Evolutionary conservation across 108 stramenopile genomes (phyloP).

Genomic region (Chaetoceros muelleri): DNA sequence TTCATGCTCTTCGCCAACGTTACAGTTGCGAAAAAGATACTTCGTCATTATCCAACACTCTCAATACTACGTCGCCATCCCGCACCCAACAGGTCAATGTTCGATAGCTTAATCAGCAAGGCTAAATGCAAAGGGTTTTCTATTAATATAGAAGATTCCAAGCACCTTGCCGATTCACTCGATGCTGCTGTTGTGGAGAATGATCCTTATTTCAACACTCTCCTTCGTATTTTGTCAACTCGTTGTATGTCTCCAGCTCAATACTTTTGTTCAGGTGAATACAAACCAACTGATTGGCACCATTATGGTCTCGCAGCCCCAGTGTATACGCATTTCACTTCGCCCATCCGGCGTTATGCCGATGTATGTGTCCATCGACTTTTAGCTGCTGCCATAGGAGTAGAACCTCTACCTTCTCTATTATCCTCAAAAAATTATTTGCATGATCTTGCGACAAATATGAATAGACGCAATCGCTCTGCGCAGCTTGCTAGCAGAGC

Average conservation of each 20-base stretch:
- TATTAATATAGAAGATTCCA: slow-evolving; percentile 87
- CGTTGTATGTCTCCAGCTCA: slow-evolving; percentile 96
- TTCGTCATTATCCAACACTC: slow-evolving; percentile 83
- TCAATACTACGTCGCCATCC: slow-evolving; percentile 95
- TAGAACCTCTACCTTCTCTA: slow-evolving; percentile 81
- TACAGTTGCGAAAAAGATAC: slow-evolving; percentile 90
- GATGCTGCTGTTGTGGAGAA: slow-evolving; percentile 71
- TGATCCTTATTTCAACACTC: slow-evolving; percentile 92
- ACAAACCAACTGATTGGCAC: slow-evolving; percentile 76
- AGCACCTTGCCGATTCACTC: slow-evolving; percentile 87
- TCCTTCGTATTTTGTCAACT: slow-evolving; percentile 93
- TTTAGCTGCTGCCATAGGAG: slow-evolving; percentile 88
- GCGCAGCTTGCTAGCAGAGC: slow-evolving; percentile 93
- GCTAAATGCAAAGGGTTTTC: slow-evolving; percentile 69
- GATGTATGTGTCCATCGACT: slow-evolving; percentile 98
- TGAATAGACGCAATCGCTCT: slow-evolving; percentile 93
- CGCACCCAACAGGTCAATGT: slow-evolving; percentile 89
- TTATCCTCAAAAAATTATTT: slow-evolving; percentile 83
- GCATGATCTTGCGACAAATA: slow-evolving; percentile 89
- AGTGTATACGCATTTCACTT: slow-evolving; percentile 99
- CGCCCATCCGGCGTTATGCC: slow-evolving; percentile 98
- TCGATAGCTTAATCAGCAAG: slow-evolving; percentile 85
- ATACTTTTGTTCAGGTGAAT: slow-evolving; percentile 97
- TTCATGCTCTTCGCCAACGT: slow-evolving; percentile 99
- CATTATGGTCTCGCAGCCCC: slow-evolving; percentile 99